These are phyloP conservation scores for Medicago lupulina DNA, from an alignment of 306 rosid genomes.

Conservation along the genomic window DNA sequence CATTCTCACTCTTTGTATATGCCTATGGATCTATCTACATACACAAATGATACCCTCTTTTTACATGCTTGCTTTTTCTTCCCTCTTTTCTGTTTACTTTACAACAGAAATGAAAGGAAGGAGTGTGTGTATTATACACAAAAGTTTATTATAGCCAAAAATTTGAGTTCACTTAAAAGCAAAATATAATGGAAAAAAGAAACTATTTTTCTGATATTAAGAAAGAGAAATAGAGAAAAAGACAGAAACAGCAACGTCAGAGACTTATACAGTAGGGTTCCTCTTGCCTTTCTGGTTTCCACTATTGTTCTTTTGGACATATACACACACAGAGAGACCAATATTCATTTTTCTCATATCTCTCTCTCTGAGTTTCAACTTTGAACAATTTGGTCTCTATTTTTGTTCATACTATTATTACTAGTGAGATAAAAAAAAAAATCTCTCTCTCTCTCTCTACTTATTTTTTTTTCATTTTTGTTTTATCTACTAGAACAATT, in stretches of 20 bases:
- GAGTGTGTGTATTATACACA: conserved; percentile 45
- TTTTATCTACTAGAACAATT: conserved; percentile 32
- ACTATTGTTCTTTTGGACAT: conserved; percentile 53
- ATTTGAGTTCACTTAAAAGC: conserved; percentile 44
- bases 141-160: conserved; percentile 47
- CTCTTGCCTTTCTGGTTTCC: conserved; percentile 43
- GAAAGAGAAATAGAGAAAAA: conserved; percentile 73
- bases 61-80: conserved; percentile 50
- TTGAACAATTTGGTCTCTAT: conserved; percentile 40
- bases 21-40: conserved; percentile 29
- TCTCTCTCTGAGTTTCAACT: conserved; percentile 18
- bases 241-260: conserved; percentile 95
- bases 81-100: conserved; percentile 58
- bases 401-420: conserved; percentile 35
- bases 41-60: conserved; percentile 64
- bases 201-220: conserved; percentile 36
- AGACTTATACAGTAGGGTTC: conserved; percentile 62
- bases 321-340: conserved; percentile 44
- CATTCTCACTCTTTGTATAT: conserved; percentile 35
- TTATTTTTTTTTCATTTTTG: conserved; percentile 14
- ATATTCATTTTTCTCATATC: conserved; percentile 36
- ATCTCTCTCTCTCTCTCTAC: conserved; percentile 31
- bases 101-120: conserved; percentile 52
- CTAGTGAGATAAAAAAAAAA: conserved; percentile 22
- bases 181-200: conserved; percentile 5